Conservation (phyloP, 1,284 basidiomycete species). For the Microbotryum silenes-acaulis region DNA sequence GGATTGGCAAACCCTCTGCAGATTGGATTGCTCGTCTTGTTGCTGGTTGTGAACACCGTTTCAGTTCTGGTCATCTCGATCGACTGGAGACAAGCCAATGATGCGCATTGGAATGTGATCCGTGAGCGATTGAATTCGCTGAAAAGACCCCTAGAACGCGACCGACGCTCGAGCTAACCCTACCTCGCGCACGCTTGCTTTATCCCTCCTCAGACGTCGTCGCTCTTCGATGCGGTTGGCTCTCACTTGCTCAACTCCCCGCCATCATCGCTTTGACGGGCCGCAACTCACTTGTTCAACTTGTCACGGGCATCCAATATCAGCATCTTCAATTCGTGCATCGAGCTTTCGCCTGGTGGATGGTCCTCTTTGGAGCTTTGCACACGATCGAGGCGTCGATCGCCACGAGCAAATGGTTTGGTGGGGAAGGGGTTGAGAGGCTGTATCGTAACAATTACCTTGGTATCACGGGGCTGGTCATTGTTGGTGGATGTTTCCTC, state of each 20-base stretch:
- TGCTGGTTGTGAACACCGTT: slow-evolving; percentile 12
- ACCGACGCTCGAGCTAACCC: too few species aligned
- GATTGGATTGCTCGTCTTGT: slow-evolving; percentile 12
- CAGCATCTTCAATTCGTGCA: slow-evolving; percentile 5
- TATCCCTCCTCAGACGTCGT: slow-evolving; percentile 15
- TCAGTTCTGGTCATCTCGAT: not conserved
- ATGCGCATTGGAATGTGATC: too few species aligned
- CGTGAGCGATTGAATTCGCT: too few species aligned
- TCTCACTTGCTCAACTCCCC: slow-evolving; percentile 26
- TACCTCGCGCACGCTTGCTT: not conserved
- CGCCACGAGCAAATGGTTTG: slow-evolving; percentile 15
- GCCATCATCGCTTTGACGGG: slow-evolving; percentile 22
- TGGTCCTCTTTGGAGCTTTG: slow-evolving; percentile 13
- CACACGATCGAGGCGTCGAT: slow-evolving; percentile 26
- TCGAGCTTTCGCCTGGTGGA: slow-evolving; percentile 12
- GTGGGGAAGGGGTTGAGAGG: slow-evolving; percentile 10
- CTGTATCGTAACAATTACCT: slow-evolving; percentile 21
- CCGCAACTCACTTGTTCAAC: slow-evolving; percentile 24
- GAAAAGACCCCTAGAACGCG: too few species aligned
- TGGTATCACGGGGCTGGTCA: slow-evolving; percentile 21
- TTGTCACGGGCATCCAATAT: slow-evolving; percentile 28
- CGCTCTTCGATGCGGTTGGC: slow-evolving; percentile 24
- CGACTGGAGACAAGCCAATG: too few species aligned
- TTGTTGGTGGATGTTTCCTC: slow-evolving; percentile 20
- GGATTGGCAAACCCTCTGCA: slow-evolving; percentile 23